Conservation (phyloP, 208 protist genomes). For the Trypanosoma mega region DNA sequence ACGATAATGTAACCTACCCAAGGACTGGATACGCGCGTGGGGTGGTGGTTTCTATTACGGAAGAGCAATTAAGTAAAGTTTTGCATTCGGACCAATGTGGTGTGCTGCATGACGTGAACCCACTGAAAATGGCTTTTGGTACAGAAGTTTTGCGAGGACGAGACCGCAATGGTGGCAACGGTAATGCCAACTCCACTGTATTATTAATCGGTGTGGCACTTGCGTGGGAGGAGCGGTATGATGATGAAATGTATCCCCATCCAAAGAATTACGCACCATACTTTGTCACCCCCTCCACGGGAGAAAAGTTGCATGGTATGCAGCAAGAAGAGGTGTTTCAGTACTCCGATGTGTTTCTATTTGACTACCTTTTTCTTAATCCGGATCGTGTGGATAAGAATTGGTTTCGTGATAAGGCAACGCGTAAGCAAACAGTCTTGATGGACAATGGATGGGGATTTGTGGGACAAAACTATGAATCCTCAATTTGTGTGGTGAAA, state of each 20-base stretch:
- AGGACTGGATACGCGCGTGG: slow-evolving; percentile 3
- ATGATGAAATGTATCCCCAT: not conserved
- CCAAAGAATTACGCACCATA: slow-evolving; percentile 1
- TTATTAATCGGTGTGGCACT: slow-evolving; percentile 7
- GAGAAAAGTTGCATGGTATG: not conserved
- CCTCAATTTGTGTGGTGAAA: slow-evolving; percentile 4
- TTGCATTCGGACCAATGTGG: slow-evolving; percentile 4
- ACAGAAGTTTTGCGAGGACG: not conserved
- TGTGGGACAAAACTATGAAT: slow-evolving; percentile 6
- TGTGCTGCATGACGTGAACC: not conserved
- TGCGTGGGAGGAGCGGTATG: not conserved
- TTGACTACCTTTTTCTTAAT: slow-evolving; percentile 11
- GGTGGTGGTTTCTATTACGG: slow-evolving; percentile 5
- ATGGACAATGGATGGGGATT: slow-evolving; percentile 17
- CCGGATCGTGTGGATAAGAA: slow-evolving; percentile 8
- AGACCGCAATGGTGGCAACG: not conserved
- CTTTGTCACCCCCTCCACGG: not conserved
- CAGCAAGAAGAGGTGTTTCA: slow-evolving; percentile 1
- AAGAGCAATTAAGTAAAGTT: not conserved
- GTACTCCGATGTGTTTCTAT: slow-evolving; percentile 9
- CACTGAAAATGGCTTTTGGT: not conserved
- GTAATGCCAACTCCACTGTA: not conserved
- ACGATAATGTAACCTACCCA: not conserved
- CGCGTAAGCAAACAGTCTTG: not conserved
- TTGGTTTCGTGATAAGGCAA: slow-evolving; percentile 12